Percentiles rank a stretch among this genome's conserved stretches.
Evolutionary conservation across 495 filamentous ascomycete genomes (phyloP).

Genomic region (Daldinia loculata): DNA sequence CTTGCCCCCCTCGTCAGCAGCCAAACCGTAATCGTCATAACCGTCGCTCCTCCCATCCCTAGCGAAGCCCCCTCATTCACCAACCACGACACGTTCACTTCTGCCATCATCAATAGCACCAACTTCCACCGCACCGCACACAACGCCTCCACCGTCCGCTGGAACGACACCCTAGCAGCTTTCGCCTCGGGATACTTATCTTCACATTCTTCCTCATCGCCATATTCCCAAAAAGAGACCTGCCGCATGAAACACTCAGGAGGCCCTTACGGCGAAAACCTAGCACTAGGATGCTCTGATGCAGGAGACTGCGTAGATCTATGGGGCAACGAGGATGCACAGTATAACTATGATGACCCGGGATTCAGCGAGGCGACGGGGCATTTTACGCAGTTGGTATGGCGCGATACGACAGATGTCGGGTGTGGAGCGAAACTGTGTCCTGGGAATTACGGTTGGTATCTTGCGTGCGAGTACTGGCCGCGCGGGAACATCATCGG

Average conservation of each 20-base stretch:
- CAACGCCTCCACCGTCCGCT: slow-evolving; percentile 67
- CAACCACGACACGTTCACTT: slow-evolving; percentile 57
- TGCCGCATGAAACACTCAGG: slow-evolving; percentile 63
- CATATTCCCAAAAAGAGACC: not conserved
- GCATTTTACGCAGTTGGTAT: slow-evolving; percentile 87
- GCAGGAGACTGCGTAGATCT: slow-evolving; percentile 65
- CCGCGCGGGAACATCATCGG: slow-evolving; percentile 78
- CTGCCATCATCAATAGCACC: slow-evolving; percentile 68
- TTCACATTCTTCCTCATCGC: slow-evolving; percentile 45
- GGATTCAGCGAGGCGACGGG: slow-evolving; percentile 73
- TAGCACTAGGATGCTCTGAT: slow-evolving; percentile 73
- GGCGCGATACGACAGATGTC: slow-evolving; percentile 72
- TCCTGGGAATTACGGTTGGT: slow-evolving; percentile 66
- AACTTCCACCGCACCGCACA: slow-evolving; percentile 74
- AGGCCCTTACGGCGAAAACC: slow-evolving; percentile 80
- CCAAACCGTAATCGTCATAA: slow-evolving; percentile 40
- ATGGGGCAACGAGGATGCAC: slow-evolving; percentile 71
- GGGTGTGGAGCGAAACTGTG: slow-evolving; percentile 75
- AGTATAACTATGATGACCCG: slow-evolving; percentile 66
- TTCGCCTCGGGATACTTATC: slow-evolving; percentile 58
- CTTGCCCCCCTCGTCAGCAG: slow-evolving; percentile 25
- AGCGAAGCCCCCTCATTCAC: slow-evolving; percentile 58
- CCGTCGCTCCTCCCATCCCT: slow-evolving; percentile 41
- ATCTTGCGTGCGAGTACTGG: slow-evolving; percentile 82
- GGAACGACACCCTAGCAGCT: slow-evolving; percentile 70